Evolutionary conservation across 2,329 filamentous ascomycete species (phyloP), one percentile per base, ranked within the genome.

Genomic region (Onygenales sp.): DNA sequence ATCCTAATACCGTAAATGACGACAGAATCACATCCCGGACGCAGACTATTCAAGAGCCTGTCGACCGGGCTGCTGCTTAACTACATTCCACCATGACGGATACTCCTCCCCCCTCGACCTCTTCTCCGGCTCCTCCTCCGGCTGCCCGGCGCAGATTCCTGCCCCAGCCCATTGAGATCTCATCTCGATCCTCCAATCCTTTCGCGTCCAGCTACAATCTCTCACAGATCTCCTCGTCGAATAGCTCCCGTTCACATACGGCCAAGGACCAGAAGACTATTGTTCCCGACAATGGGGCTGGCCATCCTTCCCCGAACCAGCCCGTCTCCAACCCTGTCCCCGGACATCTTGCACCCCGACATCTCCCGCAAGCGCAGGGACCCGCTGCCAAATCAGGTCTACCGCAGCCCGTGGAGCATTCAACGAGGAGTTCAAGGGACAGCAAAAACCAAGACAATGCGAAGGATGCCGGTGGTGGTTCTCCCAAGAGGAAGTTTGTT

Each of bases 351-450:
- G 27, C 49, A 13, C 7, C 39, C 40, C 40, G 31, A 27, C 27
- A 43, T 43, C n/a, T 52, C 31, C 51, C 44, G 39, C 51, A 52
- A 17, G 32, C 44, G 17, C 43, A 36, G 14, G 44, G 45, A 17
- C 13, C 49, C 11, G 11, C 44, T n/a, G 43, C 42, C 27, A 63
- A 66, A 46, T 67, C 66, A 54, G 69, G 70, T 54, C 59, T 71
- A 39, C 64, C 68, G 33, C 68, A 76, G 54, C 74, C 72, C 5
- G 64, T 73, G 42, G 74, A 77, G 59, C 74, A 69, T 10, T 67
- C 63, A 9, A 65, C 67, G n/a, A 66, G 69, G 54, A 74, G 67
- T 52, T 73, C 62, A 39, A 66, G 65, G 55, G 64, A 66, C 54
- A 61, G 63, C 39, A 59, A 63, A 47, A 43, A 50, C 27, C 52